Percentiles rank a stretch among this genome's conserved stretches.
phyloP scores from a whole-genome alignment of 2,329 filamentous ascomycete genomes.

The Scortechinia acanthostroma region DNA sequence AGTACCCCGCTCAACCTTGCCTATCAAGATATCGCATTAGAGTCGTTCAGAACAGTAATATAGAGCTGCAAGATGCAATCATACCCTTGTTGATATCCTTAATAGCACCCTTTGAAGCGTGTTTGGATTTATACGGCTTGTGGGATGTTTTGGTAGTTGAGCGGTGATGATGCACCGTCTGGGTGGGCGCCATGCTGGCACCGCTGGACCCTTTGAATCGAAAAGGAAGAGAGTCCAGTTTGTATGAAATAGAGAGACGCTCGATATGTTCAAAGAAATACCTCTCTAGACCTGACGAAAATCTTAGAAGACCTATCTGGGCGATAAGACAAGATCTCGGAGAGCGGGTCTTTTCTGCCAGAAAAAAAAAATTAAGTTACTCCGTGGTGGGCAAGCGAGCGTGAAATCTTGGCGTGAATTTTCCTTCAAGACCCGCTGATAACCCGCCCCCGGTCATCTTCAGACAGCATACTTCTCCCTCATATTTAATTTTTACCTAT shows the following conservation, averaged over 20 bases:
- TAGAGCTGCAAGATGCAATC: conserved; percentile 2
- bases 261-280: too few relatives aligned
- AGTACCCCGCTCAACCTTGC: conserved; percentile 44
- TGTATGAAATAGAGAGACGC: conserved; percentile 20
- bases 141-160: conserved; percentile 82
- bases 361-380: conserved; percentile 1
- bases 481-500: too few relatives aligned
- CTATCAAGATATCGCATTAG: background rate
- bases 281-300: too few relatives aligned
- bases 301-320: too few relatives aligned
- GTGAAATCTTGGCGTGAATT: background rate
- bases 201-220: conserved; percentile 66
- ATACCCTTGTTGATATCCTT: conserved; percentile 79
- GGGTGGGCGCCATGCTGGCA: conserved; percentile 65
- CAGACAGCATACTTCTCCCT: too few relatives aligned
- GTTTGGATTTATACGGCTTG: conserved; percentile 88
- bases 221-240: conserved; percentile 69
- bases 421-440: background rate
- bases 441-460: background rate
- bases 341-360: too few relatives aligned
- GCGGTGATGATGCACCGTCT: conserved; percentile 74
- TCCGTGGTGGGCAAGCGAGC: conserved; percentile 1
- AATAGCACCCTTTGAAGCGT: conserved; percentile 79
- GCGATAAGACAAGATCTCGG: too few relatives aligned
- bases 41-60: background rate